Evolutionary conservation across 208 protist species (phyloP).

Genomic region (Endotrypanum monterogeii): DNA sequence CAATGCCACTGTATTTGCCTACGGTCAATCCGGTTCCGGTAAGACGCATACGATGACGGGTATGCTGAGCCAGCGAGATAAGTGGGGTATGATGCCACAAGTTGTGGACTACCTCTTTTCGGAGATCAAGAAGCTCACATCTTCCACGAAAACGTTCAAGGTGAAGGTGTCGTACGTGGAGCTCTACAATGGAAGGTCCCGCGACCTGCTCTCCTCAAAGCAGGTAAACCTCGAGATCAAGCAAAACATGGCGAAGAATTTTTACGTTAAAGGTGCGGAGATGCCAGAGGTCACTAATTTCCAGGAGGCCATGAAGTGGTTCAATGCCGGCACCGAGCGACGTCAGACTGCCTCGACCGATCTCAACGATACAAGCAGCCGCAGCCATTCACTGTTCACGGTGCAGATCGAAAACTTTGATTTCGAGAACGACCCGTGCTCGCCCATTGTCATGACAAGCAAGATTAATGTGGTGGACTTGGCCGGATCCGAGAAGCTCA

Average conservation of each 20-base stretch:
- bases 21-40: slow-evolving; percentile 92
- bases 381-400: slow-evolving; percentile 93
- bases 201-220: slow-evolving; percentile 81
- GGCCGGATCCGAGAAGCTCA: slow-evolving; percentile 93
- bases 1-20: slow-evolving; percentile 93
- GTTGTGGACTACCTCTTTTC: slow-evolving; percentile 87
- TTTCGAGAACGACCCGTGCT: slow-evolving; percentile 86
- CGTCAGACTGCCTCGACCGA: slow-evolving; percentile 91
- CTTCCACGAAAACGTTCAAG: slow-evolving; percentile 85
- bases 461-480: slow-evolving; percentile 95
- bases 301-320: slow-evolving; percentile 84
- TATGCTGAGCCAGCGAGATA: slow-evolving; percentile 69
- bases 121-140: slow-evolving; percentile 85
- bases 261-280: slow-evolving; percentile 91
- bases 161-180: slow-evolving; percentile 90
- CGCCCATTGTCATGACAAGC: slow-evolving; percentile 82
- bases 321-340: slow-evolving; percentile 86
- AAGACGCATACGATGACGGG: slow-evolving; percentile 94
- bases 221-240: slow-evolving; percentile 90
- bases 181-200: slow-evolving; percentile 92
- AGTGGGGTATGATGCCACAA: slow-evolving; percentile 93
- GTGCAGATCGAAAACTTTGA: slow-evolving; percentile 88
- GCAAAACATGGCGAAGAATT: slow-evolving; percentile 92
- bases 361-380: slow-evolving; percentile 89
- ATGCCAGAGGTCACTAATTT: slow-evolving; percentile 89